Evolutionary conservation across 805 yeast genomes (phyloP), one percentile per base, ranked within the genome.

Genomic region (Starmera quercuum): DNA sequence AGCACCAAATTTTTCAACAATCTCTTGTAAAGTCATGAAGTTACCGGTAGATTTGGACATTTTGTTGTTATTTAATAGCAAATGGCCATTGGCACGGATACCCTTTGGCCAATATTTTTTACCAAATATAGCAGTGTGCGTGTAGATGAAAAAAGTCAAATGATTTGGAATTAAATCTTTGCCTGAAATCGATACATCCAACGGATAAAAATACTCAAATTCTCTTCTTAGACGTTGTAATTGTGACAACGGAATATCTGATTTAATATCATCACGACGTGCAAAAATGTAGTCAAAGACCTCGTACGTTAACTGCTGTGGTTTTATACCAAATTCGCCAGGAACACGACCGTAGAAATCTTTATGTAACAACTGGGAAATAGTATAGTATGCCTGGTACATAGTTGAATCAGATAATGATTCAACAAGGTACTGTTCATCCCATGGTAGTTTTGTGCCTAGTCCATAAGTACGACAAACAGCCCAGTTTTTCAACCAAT

Each of bases 31-130:
- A 33, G 97, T 92, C 78, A 85, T 70, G 58, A 92, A 92, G 68
- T 92, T 92, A 64, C 98, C 98, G 21, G 97, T 90, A 21, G 95
- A 83, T 62, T 92, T 92, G 36, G 97, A 80, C 98, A 92, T 92
- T 73, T 92, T 92, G 50, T 90, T 92, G 58, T 92, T 90, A 68
- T 92, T 92, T 59, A 92, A 74, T 71, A 92, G 62, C 64, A 92
- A 74, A 58, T 92, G 98, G 46, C 98, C 98, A 53, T 92, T 92
- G 43, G 84, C 83, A 64, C 98, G 81, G 44, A 92, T 73, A 59
- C 97, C 96, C 48, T 62, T 72, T 42, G 97, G 98, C 97, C 97
- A 92, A 69, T 73, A 75, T 49, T 72, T 68, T 68, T 78, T 81
- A 35, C 92, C 92, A 82, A 92, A 92, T 36, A 92, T 59, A 12